phyloP scores from a whole-genome alignment of 169 alveolate species.

The Amoebophrya sp. region DNA sequence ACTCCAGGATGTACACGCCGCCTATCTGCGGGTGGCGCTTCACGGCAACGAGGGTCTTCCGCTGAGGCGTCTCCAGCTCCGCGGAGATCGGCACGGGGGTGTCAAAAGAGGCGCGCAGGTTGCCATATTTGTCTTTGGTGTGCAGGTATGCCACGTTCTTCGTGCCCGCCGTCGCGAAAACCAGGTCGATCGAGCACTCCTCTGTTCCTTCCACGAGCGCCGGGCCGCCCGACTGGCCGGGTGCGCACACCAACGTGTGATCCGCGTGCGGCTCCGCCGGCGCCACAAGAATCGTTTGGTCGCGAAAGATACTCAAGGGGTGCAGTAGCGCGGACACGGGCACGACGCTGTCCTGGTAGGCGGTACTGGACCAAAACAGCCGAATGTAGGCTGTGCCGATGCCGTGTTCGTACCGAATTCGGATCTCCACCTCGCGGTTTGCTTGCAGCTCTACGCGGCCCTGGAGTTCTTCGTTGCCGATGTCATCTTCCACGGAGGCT shows the following conservation, averaged over 20 bases:
- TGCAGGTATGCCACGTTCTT: not conserved
- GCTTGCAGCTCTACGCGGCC: not conserved
- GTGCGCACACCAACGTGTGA: not conserved
- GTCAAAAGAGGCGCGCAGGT: not conserved
- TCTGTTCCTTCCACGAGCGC: not conserved
- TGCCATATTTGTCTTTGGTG: not conserved
- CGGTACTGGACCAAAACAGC: not conserved
- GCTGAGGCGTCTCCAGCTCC: not conserved
- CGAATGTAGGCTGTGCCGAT: not conserved
- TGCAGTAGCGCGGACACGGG: not conserved
- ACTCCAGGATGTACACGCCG: not conserved
- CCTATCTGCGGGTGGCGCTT: not conserved
- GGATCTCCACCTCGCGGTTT: not conserved
- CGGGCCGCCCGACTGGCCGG: not conserved
- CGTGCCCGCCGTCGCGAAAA: not conserved
- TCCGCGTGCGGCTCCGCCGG: not conserved
- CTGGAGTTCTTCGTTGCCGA: not conserved
- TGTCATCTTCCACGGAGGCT: not conserved
- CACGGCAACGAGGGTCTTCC: not conserved
- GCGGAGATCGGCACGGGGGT: not conserved
- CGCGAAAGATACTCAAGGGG: not conserved
- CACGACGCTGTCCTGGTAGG: not conserved
- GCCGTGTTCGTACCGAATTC: not conserved
- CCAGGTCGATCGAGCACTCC: not conserved
- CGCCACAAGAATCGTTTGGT: not conserved